Evolutionary conservation across 1,284 basidiomycete genomes (phyloP), one percentile per base, ranked within the genome.

Genomic region (Ganoderma resinaceum): DNA sequence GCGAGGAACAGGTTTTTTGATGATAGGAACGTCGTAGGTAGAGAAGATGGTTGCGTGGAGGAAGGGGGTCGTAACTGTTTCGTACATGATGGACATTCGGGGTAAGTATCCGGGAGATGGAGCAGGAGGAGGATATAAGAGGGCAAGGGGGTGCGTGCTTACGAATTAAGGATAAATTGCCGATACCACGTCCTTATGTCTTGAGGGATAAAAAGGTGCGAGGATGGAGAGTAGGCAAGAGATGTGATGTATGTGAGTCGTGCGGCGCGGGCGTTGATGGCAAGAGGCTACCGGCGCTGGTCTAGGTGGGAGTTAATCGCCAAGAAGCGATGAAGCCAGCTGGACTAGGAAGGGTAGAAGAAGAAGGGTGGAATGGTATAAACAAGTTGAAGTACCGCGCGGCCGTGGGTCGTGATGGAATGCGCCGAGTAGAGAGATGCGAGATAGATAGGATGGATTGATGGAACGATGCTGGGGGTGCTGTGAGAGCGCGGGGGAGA

Each of bases 81-180:
- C 83, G 82, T 84, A 84, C 85, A 89, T 88, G 73, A 71, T 72
- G 73, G 85, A 82, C 84, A 79, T 82, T 82, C 80, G 81, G 79
- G 65, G 73, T 68, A 74, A 72, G 73, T 73, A 75, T 68, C 76
- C 79, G 73, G 77, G 76, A 65, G 70, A 70, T 65, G 59, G 70
- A 59, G 65, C 66, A 66, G 62, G 67, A 74, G 72, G 52, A 69
- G 62, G 72, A 75, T 65, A 52, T 38, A 70, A 53, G 65, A 49
- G 62, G 42, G 63, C 26, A 53, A 33, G 52, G 66, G 58, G 58
- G 62, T 62, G 67, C 66, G 46, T 61, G 82, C 84, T 82, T 76
- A 86, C 89, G 84, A 85, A 86, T 87, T 86, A 89, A 87, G 85
- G 86, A 91, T 85, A 84, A 81, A 80, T 80, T 77, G 80, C 77